Evolutionary conservation across 495 filamentous ascomycete genomes (phyloP).

Genomic region (Penicillium salamii): DNA sequence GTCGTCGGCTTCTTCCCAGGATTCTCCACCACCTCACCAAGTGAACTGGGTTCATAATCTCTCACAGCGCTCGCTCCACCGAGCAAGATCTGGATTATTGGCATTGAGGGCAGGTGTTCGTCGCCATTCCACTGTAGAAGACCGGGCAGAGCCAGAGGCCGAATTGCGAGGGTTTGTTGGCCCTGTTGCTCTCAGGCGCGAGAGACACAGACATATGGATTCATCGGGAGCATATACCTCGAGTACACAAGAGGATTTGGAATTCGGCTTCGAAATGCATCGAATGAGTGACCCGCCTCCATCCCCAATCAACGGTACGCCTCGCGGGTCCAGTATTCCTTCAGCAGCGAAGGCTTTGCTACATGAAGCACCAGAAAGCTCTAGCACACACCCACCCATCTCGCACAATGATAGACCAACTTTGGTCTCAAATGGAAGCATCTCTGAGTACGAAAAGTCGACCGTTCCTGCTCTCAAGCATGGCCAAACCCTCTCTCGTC

Average conservation of each 20-base stretch:
- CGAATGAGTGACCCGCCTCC: conserved; percentile 19
- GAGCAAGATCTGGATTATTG: conserved; percentile 31
- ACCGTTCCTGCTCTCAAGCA: background rate
- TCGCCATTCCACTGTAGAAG: conserved; percentile 13
- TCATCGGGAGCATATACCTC: conserved; percentile 14
- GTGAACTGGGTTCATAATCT: conserved; percentile 28
- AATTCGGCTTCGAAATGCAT: conserved; percentile 32
- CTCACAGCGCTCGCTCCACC: conserved; percentile 29
- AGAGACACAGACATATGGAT: background rate
- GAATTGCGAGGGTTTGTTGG: background rate
- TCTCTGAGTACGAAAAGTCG: background rate
- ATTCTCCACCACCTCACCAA: conserved; percentile 9
- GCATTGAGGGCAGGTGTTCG: conserved; percentile 29
- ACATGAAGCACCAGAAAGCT: background rate
- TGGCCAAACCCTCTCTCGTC: too few relatives aligned
- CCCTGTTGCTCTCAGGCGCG: background rate
- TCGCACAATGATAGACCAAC: too few relatives aligned
- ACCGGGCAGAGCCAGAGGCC: background rate
- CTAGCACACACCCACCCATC: background rate
- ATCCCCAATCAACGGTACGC: background rate
- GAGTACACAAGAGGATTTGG: conserved; percentile 32
- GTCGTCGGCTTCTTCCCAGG: conserved; percentile 8
- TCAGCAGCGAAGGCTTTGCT: background rate
- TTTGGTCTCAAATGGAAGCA: background rate
- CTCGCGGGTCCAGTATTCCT: background rate